These are phyloP conservation scores for Aspergillus viridinutans DNA, from an alignment of 2,329 filamentous ascomycete genomes.

Conservation along the genomic window DNA sequence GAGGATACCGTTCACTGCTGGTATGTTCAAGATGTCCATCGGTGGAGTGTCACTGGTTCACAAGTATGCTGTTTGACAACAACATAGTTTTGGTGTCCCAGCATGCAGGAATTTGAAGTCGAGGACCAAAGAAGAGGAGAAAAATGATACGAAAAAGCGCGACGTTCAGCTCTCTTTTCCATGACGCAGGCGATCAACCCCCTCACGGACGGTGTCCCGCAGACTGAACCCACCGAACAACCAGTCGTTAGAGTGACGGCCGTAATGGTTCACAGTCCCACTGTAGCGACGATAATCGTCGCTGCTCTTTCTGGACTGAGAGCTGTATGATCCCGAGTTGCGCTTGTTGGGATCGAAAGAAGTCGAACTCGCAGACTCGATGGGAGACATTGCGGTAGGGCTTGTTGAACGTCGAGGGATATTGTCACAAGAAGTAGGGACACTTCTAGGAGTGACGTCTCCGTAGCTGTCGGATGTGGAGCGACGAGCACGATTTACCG, in stretches of 20 bases:
- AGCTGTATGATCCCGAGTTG: constrained; percentile 11
- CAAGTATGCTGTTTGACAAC: background rate
- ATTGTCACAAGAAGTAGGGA: constrained; percentile 11
- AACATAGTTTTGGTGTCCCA: too few relatives aligned
- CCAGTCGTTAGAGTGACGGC: constrained; percentile 50
- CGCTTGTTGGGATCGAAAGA: constrained; percentile 12
- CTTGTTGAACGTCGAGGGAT: constrained; percentile 14
- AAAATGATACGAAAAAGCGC: background rate
- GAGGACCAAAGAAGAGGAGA: background rate
- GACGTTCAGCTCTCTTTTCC: constrained; percentile 25
- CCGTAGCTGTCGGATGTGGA: background rate
- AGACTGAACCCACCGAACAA: constrained; percentile 48
- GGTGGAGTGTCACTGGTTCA: background rate
- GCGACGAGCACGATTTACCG: constrained; percentile 6
- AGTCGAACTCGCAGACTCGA: constrained; percentile 12
- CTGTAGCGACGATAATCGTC: constrained; percentile 37
- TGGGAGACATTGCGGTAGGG: constrained; percentile 18
- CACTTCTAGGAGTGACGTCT: background rate
- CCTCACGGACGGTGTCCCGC: constrained; percentile 42
- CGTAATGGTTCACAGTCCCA: constrained; percentile 42
- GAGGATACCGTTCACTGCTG: background rate
- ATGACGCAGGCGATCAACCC: constrained; percentile 33
- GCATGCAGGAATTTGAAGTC: background rate
- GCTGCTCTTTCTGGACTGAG: constrained; percentile 24
- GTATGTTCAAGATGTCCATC: background rate